Percentiles rank a stretch among this genome's conserved stretches.
Conservation (phyloP, 2,329 filamentous ascomycete genomes). For the Alternaria triticina region DNA sequence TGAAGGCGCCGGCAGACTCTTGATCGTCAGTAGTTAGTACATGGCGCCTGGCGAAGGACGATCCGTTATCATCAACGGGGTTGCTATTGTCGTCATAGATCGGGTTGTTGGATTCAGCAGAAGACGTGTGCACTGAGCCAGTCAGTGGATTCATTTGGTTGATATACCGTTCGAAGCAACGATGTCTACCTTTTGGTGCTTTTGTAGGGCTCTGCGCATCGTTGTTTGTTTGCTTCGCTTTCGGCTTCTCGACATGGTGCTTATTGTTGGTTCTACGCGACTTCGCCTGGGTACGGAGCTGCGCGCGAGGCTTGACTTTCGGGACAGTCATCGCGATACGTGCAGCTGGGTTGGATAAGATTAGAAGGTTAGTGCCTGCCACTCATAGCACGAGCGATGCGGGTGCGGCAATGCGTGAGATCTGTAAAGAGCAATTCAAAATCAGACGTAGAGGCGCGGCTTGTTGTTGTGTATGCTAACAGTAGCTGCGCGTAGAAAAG, state of each 20-base stretch:
- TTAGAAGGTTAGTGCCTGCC: background rate
- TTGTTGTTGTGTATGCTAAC: background rate
- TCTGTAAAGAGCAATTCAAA: background rate
- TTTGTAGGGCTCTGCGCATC: background rate
- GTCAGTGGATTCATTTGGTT: background rate
- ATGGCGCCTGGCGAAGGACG: background rate
- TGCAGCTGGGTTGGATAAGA: background rate
- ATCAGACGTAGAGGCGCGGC: background rate
- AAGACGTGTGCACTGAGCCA: background rate
- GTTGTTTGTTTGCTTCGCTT: background rate
- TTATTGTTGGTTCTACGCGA: background rate
- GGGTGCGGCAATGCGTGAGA: background rate
- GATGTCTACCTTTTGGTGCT: background rate
- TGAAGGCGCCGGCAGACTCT: background rate
- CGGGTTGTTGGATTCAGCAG: background rate
- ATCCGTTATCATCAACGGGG: background rate
- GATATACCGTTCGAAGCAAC: background rate
- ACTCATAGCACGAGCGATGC: background rate
- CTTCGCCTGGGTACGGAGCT: background rate
- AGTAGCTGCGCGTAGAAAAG: background rate
- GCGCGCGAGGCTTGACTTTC: conserved; percentile 1
- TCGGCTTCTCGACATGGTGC: background rate
- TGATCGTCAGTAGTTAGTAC: background rate
- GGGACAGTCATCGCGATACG: background rate
- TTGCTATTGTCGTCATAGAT: background rate